These are phyloP conservation scores for Kalmusia sp. DNA, from an alignment of 2,329 filamentous ascomycete species.

Conservation along the genomic window DNA sequence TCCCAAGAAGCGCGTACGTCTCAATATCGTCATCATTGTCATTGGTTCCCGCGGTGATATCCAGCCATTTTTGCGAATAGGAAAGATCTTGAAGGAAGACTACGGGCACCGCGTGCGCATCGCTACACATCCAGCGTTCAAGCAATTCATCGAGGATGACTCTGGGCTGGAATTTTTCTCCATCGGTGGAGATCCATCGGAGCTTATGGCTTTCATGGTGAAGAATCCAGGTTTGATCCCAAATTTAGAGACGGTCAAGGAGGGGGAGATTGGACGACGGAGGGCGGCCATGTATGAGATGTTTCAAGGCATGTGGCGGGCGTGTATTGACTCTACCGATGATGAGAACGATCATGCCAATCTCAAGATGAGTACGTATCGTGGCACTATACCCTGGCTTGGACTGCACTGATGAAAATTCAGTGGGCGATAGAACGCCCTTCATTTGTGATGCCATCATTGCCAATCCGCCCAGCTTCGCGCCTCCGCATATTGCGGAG, in stretches of 20 bases:
- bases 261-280: conserved; percentile 73
- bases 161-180: conserved; percentile 80
- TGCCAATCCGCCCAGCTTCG: conserved; percentile 80
- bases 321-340: conserved; percentile 76
- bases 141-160: conserved; percentile 76
- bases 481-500: conserved; percentile 77
- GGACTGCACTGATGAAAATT: conserved; percentile 13
- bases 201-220: conserved; percentile 89
- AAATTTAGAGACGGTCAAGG: conserved; percentile 72
- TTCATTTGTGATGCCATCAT: conserved; percentile 87
- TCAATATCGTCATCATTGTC: conserved; percentile 86
- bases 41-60: conserved; percentile 82
- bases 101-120: conserved; percentile 79
- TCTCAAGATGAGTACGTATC: conserved; percentile 61
- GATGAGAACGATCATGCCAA: conserved; percentile 67
- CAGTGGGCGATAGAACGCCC: conserved; percentile 66
- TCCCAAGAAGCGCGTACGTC: conserved; percentile 50
- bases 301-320: conserved; percentile 83
- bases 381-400: too few relatives aligned
- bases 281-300: conserved; percentile 78
- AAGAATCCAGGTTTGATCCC: conserved; percentile 83
- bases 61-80: conserved; percentile 80
- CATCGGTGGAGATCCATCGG: conserved; percentile 78
- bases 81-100: conserved; percentile 72
- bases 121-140: conserved; percentile 79